Conservation (phyloP, 306 rosid genomes). For the Cicer pinnatifidum region DNA sequence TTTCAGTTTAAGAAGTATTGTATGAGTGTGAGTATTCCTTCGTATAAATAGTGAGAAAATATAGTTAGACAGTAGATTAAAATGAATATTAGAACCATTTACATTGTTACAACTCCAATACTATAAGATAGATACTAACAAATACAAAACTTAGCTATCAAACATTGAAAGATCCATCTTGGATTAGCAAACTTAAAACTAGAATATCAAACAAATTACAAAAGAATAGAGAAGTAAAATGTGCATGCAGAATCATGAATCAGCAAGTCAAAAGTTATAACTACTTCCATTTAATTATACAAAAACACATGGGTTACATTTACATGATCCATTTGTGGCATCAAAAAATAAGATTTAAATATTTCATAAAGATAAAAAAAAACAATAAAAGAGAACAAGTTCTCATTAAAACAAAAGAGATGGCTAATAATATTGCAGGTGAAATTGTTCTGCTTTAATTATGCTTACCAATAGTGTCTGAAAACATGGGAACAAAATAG, state of each 20-base stretch:
- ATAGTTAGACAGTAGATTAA: conserved; percentile 1
- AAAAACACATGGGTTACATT: conserved; percentile 26
- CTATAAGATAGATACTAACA: conserved; percentile 13
- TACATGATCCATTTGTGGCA: conserved; percentile 23
- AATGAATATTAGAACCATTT: conserved; percentile 18
- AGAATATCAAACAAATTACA: conserved; percentile 33
- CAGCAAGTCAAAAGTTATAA: conserved; percentile 27
- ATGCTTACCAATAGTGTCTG: conserved; percentile 77
- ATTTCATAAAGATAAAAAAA: conserved; percentile 24
- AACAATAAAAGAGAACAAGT: conserved; percentile 28
- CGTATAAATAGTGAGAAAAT: conserved; percentile 33
- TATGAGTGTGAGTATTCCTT: background rate
- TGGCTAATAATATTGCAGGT: conserved; percentile 22
- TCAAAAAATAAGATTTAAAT: background rate
- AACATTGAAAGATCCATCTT: conserved; percentile 40
- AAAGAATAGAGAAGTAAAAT: conserved; percentile 31
- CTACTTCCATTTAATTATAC: conserved; percentile 27
- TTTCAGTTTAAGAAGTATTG: conserved; percentile 25
- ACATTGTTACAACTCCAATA: conserved; percentile 20
- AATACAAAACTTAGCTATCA: conserved; percentile 20
- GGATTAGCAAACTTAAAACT: conserved; percentile 15
- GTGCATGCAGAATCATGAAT: conserved; percentile 31
- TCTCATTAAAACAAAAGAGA: conserved; percentile 22
- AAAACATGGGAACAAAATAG: conserved; percentile 79
- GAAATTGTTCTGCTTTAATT: conserved; percentile 46